phyloP scores from a whole-genome alignment of 2,329 filamentous ascomycete species.

The Hymenoscyphus linearis region DNA sequence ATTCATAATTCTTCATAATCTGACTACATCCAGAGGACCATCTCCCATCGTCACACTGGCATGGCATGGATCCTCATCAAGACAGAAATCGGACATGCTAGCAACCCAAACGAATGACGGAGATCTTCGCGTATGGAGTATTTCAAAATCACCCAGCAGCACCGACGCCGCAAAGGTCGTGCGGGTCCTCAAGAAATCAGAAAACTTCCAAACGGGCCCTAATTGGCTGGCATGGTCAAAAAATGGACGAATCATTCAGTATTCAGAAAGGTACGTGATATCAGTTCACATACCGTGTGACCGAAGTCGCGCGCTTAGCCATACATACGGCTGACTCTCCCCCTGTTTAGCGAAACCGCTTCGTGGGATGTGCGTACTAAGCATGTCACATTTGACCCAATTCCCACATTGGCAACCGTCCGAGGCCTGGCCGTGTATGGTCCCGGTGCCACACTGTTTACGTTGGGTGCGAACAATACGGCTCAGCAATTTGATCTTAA shows the following conservation, averaged over 20 bases:
- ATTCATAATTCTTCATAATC: slow-evolving; percentile 89
- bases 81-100: slow-evolving; percentile 97
- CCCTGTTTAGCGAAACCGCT: slow-evolving; percentile 66
- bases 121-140: slow-evolving; percentile 92
- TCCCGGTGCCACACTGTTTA: slow-evolving; percentile 86
- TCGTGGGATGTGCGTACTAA: slow-evolving; percentile 99
- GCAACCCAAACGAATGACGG: slow-evolving; percentile 89
- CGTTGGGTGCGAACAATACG: slow-evolving; percentile 78
- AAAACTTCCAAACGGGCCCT: slow-evolving; percentile 66
- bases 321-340: slow-evolving; percentile 33
- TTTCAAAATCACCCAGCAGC: slow-evolving; percentile 70
- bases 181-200: slow-evolving; percentile 74
- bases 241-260: slow-evolving; percentile 92
- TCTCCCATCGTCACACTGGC: slow-evolving; percentile 82
- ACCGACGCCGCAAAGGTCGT: slow-evolving; percentile 83
- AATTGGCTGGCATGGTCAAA: slow-evolving; percentile 99
- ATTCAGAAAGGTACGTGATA: slow-evolving; percentile 72
- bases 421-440: slow-evolving; percentile 83
- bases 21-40: slow-evolving; percentile 77
- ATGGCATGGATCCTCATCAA: slow-evolving; percentile 95
- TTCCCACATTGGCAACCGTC: slow-evolving; percentile 79
- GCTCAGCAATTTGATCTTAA: slow-evolving; percentile 96
- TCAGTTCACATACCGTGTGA: slow-evolving; percentile 8
- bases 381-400: slow-evolving; percentile 82
- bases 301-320: slow-evolving; percentile 44